A percentile compares a stretch with the other conserved stretches of the same genome.
phyloP scores from a whole-genome alignment of 106 monocot species.

The Dendrobium huoshanense region DNA sequence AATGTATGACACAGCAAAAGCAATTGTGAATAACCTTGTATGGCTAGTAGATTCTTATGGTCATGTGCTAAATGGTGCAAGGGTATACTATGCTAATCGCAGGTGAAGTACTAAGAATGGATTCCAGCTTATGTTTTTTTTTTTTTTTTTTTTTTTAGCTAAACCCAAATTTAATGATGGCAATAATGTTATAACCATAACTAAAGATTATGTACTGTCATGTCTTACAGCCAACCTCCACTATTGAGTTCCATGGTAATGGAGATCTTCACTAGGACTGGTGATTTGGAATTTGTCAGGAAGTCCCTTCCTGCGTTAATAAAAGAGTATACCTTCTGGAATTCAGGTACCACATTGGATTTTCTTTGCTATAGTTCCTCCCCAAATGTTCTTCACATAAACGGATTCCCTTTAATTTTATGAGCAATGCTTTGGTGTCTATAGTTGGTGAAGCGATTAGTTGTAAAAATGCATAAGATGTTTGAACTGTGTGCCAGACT shows the following conservation, averaged over 20 bases:
- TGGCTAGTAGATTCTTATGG: conserved; percentile 73
- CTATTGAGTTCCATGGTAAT: conserved; percentile 81
- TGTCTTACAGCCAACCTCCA: conserved; percentile 76
- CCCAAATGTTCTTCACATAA: background rate
- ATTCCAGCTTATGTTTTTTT: background rate
- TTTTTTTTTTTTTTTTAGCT: background rate
- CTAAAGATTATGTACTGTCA: background rate
- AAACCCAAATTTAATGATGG: background rate
- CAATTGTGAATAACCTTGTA: conserved; percentile 57
- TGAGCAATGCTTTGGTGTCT: background rate
- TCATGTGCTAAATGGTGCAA: conserved; percentile 76
- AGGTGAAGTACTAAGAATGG: conserved; percentile 37
- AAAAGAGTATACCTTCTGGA: conserved; percentile 85
- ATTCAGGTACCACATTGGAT: conserved; percentile 43
- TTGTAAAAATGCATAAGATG: background rate
- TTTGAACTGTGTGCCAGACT: background rate
- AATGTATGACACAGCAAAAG: conserved; percentile 89
- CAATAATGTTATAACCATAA: background rate
- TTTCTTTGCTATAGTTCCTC: background rate
- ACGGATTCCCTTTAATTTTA: background rate
- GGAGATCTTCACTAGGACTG: conserved; percentile 67
- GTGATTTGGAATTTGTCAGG: conserved; percentile 55
- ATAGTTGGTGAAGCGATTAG: background rate
- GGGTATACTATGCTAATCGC: conserved; percentile 79
- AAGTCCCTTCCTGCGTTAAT: conserved; percentile 59